Evolutionary conservation across 176 grass and related monocot genomes (phyloP).

Genomic region (Rhipidocladum racemiflorum): DNA sequence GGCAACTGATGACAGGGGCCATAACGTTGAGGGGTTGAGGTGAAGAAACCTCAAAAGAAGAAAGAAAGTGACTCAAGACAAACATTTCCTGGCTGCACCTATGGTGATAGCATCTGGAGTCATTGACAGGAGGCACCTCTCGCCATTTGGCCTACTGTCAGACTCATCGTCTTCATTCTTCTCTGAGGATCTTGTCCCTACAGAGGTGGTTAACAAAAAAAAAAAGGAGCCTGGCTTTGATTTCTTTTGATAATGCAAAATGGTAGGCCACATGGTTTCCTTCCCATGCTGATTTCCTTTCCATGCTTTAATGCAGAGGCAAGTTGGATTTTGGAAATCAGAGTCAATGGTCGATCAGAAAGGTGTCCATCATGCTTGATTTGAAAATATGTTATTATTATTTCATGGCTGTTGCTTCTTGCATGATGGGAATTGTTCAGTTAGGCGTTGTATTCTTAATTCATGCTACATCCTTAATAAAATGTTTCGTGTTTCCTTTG

Average conservation of each 20-base stretch:
- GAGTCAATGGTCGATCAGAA: conserved; percentile 40
- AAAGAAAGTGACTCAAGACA: background rate
- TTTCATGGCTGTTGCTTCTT: conserved; percentile 38
- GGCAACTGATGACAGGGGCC: conserved; percentile 16
- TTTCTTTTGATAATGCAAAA: conserved; percentile 2
- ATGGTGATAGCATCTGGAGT: conserved; percentile 49
- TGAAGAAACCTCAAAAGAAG: background rate
- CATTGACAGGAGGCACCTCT: conserved; percentile 45
- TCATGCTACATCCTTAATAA: conserved; percentile 15
- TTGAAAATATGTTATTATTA: background rate
- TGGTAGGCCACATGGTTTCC: background rate
- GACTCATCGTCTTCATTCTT: conserved; percentile 51
- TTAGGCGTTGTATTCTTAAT: conserved; percentile 27
- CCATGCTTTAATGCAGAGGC: conserved; percentile 32
- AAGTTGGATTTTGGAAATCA: conserved; percentile 57
- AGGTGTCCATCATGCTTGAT: conserved; percentile 32
- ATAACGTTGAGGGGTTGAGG: conserved; percentile 9
- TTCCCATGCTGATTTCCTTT: background rate
- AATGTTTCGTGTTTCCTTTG: background rate
- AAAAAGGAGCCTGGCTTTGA: background rate
- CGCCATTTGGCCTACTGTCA: conserved; percentile 23
- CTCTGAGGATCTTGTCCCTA: conserved; percentile 45
- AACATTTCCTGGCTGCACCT: conserved; percentile 1
- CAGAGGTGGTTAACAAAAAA: conserved; percentile 46
- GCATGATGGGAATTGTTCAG: conserved; percentile 9